These are phyloP conservation scores for Sugiyamaella sp. DNA, from an alignment of 1,139 yeast species.

Conservation along the genomic window DNA sequence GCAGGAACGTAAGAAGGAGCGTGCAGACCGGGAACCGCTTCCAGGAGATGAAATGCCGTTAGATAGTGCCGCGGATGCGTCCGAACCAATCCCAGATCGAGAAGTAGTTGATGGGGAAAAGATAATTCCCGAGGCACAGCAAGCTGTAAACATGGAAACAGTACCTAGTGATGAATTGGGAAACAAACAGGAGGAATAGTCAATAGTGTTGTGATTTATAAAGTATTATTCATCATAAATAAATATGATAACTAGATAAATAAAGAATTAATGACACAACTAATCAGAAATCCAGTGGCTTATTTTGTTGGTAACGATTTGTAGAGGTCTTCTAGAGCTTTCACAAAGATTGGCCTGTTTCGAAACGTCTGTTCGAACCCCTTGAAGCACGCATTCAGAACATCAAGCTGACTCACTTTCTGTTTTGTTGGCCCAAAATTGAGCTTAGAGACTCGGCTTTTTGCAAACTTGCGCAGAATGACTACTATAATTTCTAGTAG, in stretches of 20 bases:
- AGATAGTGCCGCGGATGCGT: neutral
- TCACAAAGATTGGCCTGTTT: neutral
- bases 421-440: neutral
- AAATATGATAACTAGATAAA: neutral
- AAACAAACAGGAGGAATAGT: no score
- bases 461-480: neutral
- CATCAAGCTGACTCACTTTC: neutral
- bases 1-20: slow-evolving; percentile 1
- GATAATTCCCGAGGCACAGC: no score
- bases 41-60: slow-evolving; percentile 3
- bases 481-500: neutral
- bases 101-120: no score
- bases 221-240: no score
- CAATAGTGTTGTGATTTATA: no score
- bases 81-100: neutral
- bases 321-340: slow-evolving; percentile 7
- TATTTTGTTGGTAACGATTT: neutral
- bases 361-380: slow-evolving; percentile 8
- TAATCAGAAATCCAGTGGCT: neutral
- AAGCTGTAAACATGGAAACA: no score
- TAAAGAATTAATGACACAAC: slow-evolving; percentile 1
- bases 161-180: no score
- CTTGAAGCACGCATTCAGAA: slow-evolving; percentile 7
- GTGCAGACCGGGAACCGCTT: neutral
- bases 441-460: neutral